A percentile compares a stretch with the other conserved stretches of the same genome.
phyloP scores from a whole-genome alignment of 352 stramenopile species.

The Globisporangium uncinulatum region DNA sequence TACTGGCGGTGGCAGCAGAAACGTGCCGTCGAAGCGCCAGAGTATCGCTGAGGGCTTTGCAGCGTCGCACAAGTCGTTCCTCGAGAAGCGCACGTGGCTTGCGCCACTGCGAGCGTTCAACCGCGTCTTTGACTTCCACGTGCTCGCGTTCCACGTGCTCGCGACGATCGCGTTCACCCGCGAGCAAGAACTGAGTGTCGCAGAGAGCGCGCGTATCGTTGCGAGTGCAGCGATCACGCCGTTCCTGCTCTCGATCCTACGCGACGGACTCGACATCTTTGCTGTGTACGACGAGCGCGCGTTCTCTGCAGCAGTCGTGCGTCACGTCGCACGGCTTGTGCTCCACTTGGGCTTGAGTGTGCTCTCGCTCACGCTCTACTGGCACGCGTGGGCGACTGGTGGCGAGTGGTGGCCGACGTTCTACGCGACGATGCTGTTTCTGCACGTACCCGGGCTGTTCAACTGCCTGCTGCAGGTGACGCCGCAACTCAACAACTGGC shows the following conservation, averaged over 20 bases:
- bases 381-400: slow-evolving; percentile 69
- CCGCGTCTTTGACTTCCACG: slow-evolving; percentile 97
- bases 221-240: slow-evolving; percentile 92
- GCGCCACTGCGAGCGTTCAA: slow-evolving; percentile 92
- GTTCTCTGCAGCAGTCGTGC: slow-evolving; percentile 51
- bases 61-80: slow-evolving; percentile 94
- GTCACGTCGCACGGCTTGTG: slow-evolving; percentile 85
- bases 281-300: slow-evolving; percentile 64
- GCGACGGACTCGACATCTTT: slow-evolving; percentile 91
- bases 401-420: slow-evolving; percentile 59
- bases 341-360: slow-evolving; percentile 58
- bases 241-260: slow-evolving; percentile 83
- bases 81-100: slow-evolving; percentile 97
- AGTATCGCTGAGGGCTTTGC: slow-evolving; percentile 89
- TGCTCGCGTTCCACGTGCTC: slow-evolving; percentile 96
- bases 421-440: slow-evolving; percentile 39
- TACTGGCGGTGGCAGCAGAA: slow-evolving; percentile 4
- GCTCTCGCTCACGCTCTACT: slow-evolving; percentile 69
- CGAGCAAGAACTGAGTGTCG: slow-evolving; percentile 88
- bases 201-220: slow-evolving; percentile 78
- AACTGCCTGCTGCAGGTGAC: slow-evolving; percentile 78
- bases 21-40: slow-evolving; percentile 47
- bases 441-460: slow-evolving; percentile 65
- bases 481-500: slow-evolving; percentile 77
- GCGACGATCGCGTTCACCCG: slow-evolving; percentile 88